Percentiles rank a stretch among this genome's conserved stretches.
These are phyloP conservation scores for Jamesozyma hellenica DNA, from an alignment of 805 yeast species.

Conservation along the genomic window DNA sequence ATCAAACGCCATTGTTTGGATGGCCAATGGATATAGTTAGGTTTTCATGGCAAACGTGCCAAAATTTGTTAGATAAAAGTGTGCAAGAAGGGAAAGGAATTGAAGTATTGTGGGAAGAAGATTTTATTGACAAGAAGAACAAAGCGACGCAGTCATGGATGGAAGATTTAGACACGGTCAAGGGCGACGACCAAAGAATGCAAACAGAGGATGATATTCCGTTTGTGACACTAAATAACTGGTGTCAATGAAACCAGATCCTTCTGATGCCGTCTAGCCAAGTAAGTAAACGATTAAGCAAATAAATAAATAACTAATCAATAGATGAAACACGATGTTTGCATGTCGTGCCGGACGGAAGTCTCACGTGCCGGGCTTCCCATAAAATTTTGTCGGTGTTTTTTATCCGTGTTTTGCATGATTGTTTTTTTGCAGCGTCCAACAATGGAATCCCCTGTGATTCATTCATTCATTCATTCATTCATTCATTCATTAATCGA, in stretches of 20 bases:
- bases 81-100: slow-evolving; percentile 32
- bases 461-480: too few species aligned
- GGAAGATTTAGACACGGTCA: background rate
- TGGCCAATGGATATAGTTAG: slow-evolving; percentile 70
- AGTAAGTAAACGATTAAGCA: too few species aligned
- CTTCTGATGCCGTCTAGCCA: too few species aligned
- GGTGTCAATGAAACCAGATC: slow-evolving; percentile 9
- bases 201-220: background rate
- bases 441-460: too few species aligned
- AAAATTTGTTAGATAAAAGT: slow-evolving; percentile 50
- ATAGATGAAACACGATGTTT: too few species aligned
- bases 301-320: too few species aligned
- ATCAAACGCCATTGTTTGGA: slow-evolving; percentile 69
- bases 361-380: too few species aligned
- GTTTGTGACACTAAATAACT: slow-evolving; percentile 20
- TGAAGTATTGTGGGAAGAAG: slow-evolving; percentile 51
- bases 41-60: slow-evolving; percentile 91
- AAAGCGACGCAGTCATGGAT: slow-evolving; percentile 10
- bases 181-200: background rate
- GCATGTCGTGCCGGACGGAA: background rate
- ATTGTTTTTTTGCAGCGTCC: too few species aligned
- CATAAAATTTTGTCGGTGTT: too few species aligned
- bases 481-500: too few species aligned
- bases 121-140: slow-evolving; percentile 26
- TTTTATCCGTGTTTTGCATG: too few species aligned